Percentiles rank a stretch among this genome's conserved stretches.
Conservation (phyloP, 306 rosid species). For the apple (Malus domestica) region DNA sequence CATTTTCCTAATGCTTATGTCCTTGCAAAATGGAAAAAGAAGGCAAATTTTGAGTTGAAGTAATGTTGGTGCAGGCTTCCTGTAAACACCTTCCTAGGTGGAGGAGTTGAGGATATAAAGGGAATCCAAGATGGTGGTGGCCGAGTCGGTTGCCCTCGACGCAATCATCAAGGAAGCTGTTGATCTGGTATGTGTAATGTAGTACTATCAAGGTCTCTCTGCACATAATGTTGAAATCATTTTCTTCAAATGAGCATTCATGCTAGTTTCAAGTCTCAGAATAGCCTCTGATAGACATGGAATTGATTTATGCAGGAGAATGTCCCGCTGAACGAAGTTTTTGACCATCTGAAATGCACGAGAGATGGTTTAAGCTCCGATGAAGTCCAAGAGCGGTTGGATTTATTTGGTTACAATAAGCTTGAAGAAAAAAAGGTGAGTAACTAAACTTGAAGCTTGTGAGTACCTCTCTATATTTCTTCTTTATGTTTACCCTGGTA, state of each 20-base stretch:
- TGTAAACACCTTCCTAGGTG: constrained; percentile 4
- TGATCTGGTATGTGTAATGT: constrained; percentile 42
- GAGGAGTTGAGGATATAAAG: constrained; percentile 1
- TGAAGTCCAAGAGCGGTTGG: constrained; percentile 47
- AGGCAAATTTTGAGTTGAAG: neutral
- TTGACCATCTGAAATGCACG: constrained; percentile 53
- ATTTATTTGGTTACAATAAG: constrained; percentile 58
- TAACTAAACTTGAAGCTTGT: neutral
- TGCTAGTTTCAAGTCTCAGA: neutral
- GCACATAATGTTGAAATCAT: too few relatives aligned
- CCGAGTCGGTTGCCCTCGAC: constrained; percentile 37
- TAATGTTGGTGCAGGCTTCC: neutral
- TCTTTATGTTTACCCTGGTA: neutral
- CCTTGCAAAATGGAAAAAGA: neutral
- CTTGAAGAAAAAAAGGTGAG: constrained; percentile 73
- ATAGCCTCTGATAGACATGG: constrained; percentile 1
- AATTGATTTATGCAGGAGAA: constrained; percentile 50
- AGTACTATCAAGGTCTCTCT: too few relatives aligned
- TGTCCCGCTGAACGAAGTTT: constrained; percentile 57
- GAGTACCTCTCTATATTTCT: neutral
- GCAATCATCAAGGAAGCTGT: constrained; percentile 53
- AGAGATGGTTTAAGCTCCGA: constrained; percentile 50
- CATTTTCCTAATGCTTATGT: neutral
- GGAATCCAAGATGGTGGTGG: constrained; percentile 41
- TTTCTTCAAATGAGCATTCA: neutral